phyloP scores from a whole-genome alignment of 2,329 filamentous ascomycete species.

The Neospermospora avenae region DNA sequence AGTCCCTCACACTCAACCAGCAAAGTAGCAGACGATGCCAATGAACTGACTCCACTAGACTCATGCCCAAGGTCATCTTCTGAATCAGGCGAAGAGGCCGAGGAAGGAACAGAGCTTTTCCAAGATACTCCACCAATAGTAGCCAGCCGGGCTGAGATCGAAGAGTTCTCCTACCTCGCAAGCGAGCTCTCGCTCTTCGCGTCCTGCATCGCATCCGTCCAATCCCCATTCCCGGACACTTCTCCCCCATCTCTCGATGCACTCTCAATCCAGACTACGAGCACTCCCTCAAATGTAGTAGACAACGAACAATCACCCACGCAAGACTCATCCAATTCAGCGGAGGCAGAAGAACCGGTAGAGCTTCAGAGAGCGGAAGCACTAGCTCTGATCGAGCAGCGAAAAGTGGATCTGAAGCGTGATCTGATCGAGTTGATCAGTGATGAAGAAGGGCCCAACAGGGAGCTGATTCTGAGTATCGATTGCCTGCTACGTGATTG shows the following conservation, averaged over 20 bases:
- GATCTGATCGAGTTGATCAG: slow-evolving; percentile 1
- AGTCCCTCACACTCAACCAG: not conserved
- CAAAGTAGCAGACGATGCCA: not conserved
- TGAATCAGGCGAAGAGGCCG: not conserved
- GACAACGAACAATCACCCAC: not conserved
- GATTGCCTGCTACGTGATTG: not conserved
- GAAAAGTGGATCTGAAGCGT: not conserved
- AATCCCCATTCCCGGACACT: not conserved
- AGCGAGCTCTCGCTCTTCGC: not conserved
- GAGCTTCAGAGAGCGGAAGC: not conserved
- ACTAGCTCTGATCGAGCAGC: not conserved
- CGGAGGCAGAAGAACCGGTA: too few species aligned
- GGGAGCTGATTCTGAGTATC: not conserved
- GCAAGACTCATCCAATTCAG: not conserved
- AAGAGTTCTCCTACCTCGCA: not conserved
- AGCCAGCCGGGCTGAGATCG: not conserved
- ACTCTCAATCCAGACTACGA: not conserved
- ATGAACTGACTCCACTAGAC: not conserved
- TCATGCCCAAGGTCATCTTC: not conserved
- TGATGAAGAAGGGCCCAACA: not conserved
- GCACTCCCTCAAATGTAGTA: not conserved
- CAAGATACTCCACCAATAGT: not conserved
- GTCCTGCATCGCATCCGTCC: not conserved
- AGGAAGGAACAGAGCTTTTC: not conserved
- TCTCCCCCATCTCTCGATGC: not conserved